Conservation (phyloP, 805 yeast genomes). For the Yamadazyma nakazawae region DNA sequence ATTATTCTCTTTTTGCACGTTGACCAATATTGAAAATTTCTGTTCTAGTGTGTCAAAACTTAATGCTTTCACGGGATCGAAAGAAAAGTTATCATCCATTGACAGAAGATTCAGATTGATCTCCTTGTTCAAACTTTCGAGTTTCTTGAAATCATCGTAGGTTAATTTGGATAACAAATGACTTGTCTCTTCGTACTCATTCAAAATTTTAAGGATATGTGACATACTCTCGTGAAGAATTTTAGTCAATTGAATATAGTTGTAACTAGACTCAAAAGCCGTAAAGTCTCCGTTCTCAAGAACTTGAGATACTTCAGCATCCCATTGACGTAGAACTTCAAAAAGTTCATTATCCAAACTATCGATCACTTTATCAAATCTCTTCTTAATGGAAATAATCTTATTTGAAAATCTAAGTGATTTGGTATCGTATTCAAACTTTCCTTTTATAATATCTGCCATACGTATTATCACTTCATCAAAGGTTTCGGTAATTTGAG, state of each 20-base stretch:
- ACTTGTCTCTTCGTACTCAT: constrained; percentile 10
- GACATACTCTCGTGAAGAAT: constrained; percentile 2
- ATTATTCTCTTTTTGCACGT: background rate
- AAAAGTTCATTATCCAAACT: constrained; percentile 4
- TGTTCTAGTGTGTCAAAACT: constrained; percentile 2
- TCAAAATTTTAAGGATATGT: background rate
- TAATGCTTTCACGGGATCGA: constrained; percentile 6
- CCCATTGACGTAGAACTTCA: constrained; percentile 4
- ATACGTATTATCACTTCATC: constrained; percentile 14
- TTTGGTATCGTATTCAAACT: constrained; percentile 30
- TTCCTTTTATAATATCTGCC: constrained; percentile 17
- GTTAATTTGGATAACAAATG: constrained; percentile 7
- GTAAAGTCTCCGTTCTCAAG: background rate
- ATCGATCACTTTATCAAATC: background rate
- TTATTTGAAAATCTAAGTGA: constrained; percentile 28
- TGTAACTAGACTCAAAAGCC: background rate
- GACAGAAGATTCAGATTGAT: constrained; percentile 2
- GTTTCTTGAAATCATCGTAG: constrained; percentile 7
- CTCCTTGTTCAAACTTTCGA: constrained; percentile 6
- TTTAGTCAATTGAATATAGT: background rate
- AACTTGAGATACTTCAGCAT: background rate
- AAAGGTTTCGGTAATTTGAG: background rate
- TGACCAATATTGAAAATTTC: constrained; percentile 6
- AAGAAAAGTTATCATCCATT: constrained; percentile 3
- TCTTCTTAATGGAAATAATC: constrained; percentile 14